Base-by-base conservation (phyloP, 1,284 basidiomycete species). In the Coniophora puteana region DNA sequence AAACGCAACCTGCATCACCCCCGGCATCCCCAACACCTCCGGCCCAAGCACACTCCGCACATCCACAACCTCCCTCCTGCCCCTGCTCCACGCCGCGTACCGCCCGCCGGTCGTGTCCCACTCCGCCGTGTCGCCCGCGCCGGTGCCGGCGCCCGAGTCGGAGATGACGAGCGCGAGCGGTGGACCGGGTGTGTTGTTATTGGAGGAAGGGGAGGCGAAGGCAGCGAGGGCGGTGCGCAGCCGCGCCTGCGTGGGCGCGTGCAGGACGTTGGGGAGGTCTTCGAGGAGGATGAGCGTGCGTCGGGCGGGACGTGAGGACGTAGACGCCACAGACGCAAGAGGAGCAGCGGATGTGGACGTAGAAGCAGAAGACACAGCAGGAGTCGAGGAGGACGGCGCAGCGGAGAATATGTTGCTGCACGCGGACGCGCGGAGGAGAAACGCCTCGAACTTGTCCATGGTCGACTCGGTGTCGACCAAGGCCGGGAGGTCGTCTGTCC, bases 241-340 rank as follows among this genome's bases (percentile, higher is more conserved):
- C 1, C 79, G 74, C 4, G 72, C 63, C 47, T 85, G 83, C 0
- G 89, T 94, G 3, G 74, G 66, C 1, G 73, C 62, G 55, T 94
- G 88, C 4, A 89, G 67, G 30, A 98, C 74, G 56, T 98, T 97
- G 0, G 95, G 95, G 3, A 98, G 72, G 46, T 97, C 91, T 59
- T 97, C 93, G 7, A 99, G 70, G 6, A 99, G 77, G 37, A 99
- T 77, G 4, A 95, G 55, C 35, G 77, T 76, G 7, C 68, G 67
- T 33, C 62, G 69, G 1, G 28, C 10, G 43, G 21, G 31, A 24
- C 38, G 46, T 17, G 43, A 38, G 16, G 41, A 38, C 4, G 16
- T 29, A 29, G 18, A 45, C 18, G 23, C 20, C 31, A 45, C 14
- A 5, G 21, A 25, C n/a, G n/a, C n/a, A n/a, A n/a, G n/a, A n/a